Evolutionary conservation across 176 grass and related monocot genomes (phyloP).

Genomic region (Cocos nucifera): DNA sequence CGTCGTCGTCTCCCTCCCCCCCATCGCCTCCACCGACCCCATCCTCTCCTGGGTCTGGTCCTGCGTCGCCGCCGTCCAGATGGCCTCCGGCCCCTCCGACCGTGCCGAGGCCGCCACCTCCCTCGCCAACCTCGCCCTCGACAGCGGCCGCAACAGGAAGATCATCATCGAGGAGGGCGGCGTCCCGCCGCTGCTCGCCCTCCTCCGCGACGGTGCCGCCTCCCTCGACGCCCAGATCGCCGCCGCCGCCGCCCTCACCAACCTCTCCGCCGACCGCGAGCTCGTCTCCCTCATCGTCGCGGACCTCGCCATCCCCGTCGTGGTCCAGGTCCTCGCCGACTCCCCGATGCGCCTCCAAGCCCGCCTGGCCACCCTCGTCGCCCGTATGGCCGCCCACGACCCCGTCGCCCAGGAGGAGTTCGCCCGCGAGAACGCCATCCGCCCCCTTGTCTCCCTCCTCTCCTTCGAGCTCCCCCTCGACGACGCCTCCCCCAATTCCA

Average conservation of each 20-base stretch:
- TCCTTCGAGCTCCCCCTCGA: constrained; percentile 16
- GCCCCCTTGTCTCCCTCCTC: constrained; percentile 13
- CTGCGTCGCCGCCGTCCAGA: constrained; percentile 8
- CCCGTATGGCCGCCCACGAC: constrained; percentile 14
- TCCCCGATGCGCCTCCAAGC: constrained; percentile 14
- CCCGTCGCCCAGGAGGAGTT: constrained; percentile 16
- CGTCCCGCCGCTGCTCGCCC: constrained; percentile 13
- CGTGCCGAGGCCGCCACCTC: constrained; percentile 15
- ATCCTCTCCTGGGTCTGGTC: constrained; percentile 17
- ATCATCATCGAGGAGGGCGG: constrained; percentile 21
- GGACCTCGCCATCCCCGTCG: constrained; percentile 5
- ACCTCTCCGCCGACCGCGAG: constrained; percentile 4
- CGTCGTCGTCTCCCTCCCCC: not conserved
- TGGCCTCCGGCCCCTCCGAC: constrained; percentile 1
- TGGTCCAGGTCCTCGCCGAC: constrained; percentile 14
- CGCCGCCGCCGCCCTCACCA: constrained; percentile 10
- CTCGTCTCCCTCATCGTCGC: constrained; percentile 1
- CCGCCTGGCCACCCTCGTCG: not conserved
- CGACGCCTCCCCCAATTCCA: not conserved
- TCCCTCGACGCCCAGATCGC: constrained; percentile 19
- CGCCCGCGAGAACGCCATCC: constrained; percentile 18
- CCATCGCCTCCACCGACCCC: constrained; percentile 14
- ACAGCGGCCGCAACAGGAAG: constrained; percentile 10
- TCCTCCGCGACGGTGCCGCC: constrained; percentile 7
- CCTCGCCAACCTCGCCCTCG: constrained; percentile 14